phyloP scores from a whole-genome alignment of 2,329 filamentous ascomycete species.

The Pseudopithomyces maydicus region DNA sequence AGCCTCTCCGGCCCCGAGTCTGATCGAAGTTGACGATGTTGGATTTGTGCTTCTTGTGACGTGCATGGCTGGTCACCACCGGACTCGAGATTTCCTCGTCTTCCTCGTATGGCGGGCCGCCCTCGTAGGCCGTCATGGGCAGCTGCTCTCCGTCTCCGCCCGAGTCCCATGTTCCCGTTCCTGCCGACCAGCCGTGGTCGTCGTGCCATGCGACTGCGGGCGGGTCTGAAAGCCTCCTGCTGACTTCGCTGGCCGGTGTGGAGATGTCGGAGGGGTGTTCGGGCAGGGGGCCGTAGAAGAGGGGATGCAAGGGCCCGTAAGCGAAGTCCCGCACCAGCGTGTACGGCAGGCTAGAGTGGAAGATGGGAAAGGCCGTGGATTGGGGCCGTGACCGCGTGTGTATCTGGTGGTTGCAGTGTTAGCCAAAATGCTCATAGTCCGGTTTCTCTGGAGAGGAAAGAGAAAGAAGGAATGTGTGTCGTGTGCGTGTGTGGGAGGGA shows the following conservation, averaged over 20 bases:
- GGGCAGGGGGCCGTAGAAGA: conserved; percentile 92
- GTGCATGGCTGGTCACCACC: conserved; percentile 74
- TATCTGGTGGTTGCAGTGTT: neutral
- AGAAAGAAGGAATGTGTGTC: too few species aligned
- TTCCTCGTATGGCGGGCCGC: conserved; percentile 89
- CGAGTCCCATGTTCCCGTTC: conserved; percentile 38
- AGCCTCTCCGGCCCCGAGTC: conserved; percentile 40
- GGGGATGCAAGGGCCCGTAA: conserved; percentile 78
- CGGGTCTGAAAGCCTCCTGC: conserved; percentile 78
- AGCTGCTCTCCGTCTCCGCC: conserved; percentile 70
- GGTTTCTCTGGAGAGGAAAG: too few species aligned
- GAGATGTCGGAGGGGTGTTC: conserved; percentile 79
- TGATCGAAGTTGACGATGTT: conserved; percentile 49
- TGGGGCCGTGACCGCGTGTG: conserved; percentile 70
- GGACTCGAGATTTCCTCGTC: conserved; percentile 94
- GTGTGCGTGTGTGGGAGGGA: too few species aligned
- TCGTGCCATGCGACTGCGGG: conserved; percentile 75
- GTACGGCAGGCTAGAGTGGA: conserved; percentile 84
- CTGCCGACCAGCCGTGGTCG: conserved; percentile 62
- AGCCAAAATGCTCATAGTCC: too few species aligned
- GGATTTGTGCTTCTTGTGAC: conserved; percentile 79
- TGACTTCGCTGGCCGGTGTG: conserved; percentile 80
- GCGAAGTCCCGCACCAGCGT: conserved; percentile 96
- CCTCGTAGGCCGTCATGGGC: conserved; percentile 78
- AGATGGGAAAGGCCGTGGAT: conserved; percentile 81